phyloP scores from a whole-genome alignment of 331 rosid genomes.

The Quercus tomentella region DNA sequence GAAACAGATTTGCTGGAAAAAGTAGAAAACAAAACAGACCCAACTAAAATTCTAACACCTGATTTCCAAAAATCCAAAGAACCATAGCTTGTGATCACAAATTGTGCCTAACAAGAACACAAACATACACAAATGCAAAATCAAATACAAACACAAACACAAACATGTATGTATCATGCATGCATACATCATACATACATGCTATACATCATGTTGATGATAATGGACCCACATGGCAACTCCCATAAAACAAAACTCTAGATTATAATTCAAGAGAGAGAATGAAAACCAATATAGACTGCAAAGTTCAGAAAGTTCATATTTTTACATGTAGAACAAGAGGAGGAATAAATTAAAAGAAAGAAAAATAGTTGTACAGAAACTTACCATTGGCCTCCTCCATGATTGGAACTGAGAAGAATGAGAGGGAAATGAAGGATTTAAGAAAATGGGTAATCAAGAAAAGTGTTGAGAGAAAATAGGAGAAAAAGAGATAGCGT shows the following conservation, averaged over 20 bases:
- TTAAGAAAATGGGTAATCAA: neutral
- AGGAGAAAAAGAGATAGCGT: neutral
- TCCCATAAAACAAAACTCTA: neutral
- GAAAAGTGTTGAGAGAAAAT: neutral
- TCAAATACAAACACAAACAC: neutral
- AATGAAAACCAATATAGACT: neutral
- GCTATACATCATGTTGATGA: neutral
- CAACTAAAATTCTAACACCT: neutral
- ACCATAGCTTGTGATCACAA: neutral
- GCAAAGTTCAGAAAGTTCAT: neutral
- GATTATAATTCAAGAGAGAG: neutral
- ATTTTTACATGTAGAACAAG: neutral
- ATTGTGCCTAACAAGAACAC: neutral
- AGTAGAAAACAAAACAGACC: neutral
- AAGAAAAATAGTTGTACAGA: neutral
- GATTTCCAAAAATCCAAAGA: neutral
- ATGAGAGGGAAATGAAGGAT: slow-evolving; percentile 5
- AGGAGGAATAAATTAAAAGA: neutral
- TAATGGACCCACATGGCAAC: neutral
- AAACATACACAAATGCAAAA: neutral
- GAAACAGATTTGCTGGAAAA: neutral
- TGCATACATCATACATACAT: neutral
- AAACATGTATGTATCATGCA: neutral
- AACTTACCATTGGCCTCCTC: slow-evolving; percentile 39
- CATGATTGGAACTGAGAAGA: slow-evolving; percentile 28